Evolutionary conservation across 176 grass and related monocot species (phyloP).

Genomic region (Secale cereale): DNA sequence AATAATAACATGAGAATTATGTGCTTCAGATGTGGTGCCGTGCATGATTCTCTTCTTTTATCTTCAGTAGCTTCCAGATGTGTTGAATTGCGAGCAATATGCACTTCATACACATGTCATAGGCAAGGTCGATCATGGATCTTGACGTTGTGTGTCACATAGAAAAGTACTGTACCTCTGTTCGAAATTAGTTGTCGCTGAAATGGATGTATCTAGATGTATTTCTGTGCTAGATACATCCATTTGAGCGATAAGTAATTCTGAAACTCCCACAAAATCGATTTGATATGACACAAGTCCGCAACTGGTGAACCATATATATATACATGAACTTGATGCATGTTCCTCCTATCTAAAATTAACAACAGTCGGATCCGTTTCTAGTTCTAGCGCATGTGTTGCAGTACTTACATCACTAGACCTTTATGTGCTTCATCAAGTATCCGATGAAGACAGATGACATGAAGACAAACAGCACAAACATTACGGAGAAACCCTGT

Average conservation of each 20-base stretch:
- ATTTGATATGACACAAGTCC: neutral
- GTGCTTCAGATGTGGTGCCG: neutral
- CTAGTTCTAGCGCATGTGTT: neutral
- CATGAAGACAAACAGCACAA: slow-evolving; percentile 58
- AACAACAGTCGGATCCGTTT: neutral
- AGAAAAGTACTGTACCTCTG: neutral
- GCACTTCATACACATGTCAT: neutral
- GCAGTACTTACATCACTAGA: neutral
- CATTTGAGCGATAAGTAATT: neutral
- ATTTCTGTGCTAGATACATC: no score
- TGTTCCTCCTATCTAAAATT: neutral
- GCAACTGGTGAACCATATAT: neutral
- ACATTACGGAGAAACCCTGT: slow-evolving; percentile 54
- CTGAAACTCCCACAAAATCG: neutral
- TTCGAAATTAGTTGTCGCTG: no score
- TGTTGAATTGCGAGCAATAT: neutral
- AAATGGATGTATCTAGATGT: no score
- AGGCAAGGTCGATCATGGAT: neutral
- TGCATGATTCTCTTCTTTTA: neutral
- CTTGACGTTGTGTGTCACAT: neutral
- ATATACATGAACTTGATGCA: neutral
- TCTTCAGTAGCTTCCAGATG: neutral
- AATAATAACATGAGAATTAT: neutral
- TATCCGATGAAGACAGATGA: slow-evolving; percentile 63
- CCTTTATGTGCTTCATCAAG: slow-evolving; percentile 48